Evolutionary conservation across 805 yeast species (phyloP).

Genomic region (Metschnikowia gelsemii): DNA sequence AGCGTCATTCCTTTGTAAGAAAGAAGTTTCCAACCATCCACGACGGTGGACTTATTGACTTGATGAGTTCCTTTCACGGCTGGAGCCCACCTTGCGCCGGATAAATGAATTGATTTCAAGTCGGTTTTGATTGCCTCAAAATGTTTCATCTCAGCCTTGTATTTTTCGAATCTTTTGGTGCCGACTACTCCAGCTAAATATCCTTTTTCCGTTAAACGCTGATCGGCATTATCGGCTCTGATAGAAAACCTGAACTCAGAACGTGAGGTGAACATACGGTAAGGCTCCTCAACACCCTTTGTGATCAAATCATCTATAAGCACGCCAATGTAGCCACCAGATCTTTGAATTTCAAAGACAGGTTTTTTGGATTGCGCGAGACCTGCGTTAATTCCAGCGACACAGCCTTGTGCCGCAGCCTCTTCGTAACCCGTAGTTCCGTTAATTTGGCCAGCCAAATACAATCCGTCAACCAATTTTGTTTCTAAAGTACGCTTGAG

Average conservation of each 20-base stretch:
- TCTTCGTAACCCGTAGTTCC: slow-evolving; percentile 99
- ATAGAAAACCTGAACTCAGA: slow-evolving; percentile 90
- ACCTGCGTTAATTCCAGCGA: slow-evolving; percentile 97
- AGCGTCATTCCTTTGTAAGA: slow-evolving; percentile 48
- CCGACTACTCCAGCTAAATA: slow-evolving; percentile 63
- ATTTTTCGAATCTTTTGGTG: slow-evolving; percentile 54
- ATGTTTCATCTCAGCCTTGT: slow-evolving; percentile 40
- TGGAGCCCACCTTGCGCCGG: slow-evolving; percentile 65
- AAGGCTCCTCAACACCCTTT: slow-evolving; percentile 95
- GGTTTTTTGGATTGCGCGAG: slow-evolving; percentile 45
- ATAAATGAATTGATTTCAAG: slow-evolving; percentile 44
- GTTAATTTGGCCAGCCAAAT: slow-evolving; percentile 93
- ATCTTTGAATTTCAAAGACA: slow-evolving; percentile 57
- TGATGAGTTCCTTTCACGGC: slow-evolving; percentile 46
- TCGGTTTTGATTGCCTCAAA: slow-evolving; percentile 47
- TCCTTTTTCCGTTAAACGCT: slow-evolving; percentile 73
- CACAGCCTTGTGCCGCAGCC: slow-evolving; percentile 94
- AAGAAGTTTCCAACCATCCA: slow-evolving; percentile 68
- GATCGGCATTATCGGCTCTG: slow-evolving; percentile 92
- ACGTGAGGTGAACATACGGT: slow-evolving; percentile 95
- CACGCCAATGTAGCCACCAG: slow-evolving; percentile 91
- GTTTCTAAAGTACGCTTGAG: slow-evolving; percentile 77
- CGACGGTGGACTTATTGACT: slow-evolving; percentile 38
- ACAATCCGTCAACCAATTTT: slow-evolving; percentile 72
- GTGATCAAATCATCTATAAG: slow-evolving; percentile 91